Evolutionary conservation across 2,329 filamentous ascomycete species (phyloP).

Genomic region (Talaromyces rugulosus): DNA sequence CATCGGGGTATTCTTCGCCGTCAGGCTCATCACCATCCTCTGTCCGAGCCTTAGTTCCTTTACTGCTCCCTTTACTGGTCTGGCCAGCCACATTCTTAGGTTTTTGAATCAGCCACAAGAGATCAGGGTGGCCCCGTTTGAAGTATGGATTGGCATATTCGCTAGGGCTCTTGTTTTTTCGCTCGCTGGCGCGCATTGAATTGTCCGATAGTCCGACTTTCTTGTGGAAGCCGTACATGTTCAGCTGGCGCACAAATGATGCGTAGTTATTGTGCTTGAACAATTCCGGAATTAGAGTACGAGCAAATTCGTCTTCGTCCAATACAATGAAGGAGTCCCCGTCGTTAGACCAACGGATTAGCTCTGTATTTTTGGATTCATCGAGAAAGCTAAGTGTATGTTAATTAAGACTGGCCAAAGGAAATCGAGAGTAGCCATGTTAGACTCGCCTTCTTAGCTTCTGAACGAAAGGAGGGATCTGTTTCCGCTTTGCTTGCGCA

Average conservation of each 20-base stretch:
- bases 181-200: constrained; percentile 94
- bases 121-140: constrained; percentile 82
- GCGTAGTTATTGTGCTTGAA: constrained; percentile 80
- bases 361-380: constrained; percentile 83
- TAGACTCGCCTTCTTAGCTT: constrained; percentile 84
- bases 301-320: constrained; percentile 86
- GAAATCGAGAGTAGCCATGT: not conserved
- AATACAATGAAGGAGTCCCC: constrained; percentile 95
- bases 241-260: constrained; percentile 69
- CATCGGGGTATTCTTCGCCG: constrained; percentile 57
- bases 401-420: constrained; percentile 9
- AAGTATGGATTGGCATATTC: constrained; percentile 98
- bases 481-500: constrained; percentile 82
- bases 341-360: constrained; percentile 96
- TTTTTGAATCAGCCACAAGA: constrained; percentile 95
- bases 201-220: constrained; percentile 90
- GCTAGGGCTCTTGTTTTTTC: constrained; percentile 95
- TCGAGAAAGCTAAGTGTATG: constrained; percentile 73
- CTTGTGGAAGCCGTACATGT: constrained; percentile 63
- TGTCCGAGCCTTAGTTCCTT: constrained; percentile 39
- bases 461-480: constrained; percentile 96
- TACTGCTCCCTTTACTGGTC: constrained; percentile 44
- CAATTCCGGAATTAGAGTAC: constrained; percentile 67
- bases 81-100: constrained; percentile 68
- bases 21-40: constrained; percentile 59